Conservation (phyloP, 805 yeast genomes). For the Sugiyamaella floridensis region DNA sequence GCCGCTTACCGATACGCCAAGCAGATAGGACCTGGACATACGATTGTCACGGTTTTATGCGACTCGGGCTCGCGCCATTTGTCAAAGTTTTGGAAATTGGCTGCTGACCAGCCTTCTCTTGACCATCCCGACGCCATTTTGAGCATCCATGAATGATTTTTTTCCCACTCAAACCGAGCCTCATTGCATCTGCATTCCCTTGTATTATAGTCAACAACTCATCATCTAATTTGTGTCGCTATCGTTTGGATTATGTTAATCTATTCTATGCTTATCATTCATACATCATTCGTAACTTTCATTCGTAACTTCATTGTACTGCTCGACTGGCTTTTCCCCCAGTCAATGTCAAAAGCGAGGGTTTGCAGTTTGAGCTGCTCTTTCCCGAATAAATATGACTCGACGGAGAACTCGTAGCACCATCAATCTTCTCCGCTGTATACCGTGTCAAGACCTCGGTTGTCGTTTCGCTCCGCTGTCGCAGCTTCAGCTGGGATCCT, state of each 20-base stretch:
- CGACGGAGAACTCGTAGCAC: no score
- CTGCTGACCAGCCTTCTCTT: conserved; percentile 3
- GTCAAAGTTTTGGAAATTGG: conserved; percentile 79
- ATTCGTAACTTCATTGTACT: background rate
- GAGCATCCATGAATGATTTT: background rate
- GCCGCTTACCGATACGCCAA: conserved; percentile 67
- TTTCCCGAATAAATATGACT: no score
- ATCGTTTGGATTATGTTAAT: no score
- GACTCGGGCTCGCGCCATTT: conserved; percentile 89
- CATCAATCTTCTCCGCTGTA: no score
- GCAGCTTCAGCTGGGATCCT: no score
- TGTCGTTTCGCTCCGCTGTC: no score
- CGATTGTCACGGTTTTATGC: conserved; percentile 79
- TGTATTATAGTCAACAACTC: no score
- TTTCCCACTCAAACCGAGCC: background rate
- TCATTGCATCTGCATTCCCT: background rate
- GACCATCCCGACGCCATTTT: background rate
- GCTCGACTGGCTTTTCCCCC: background rate
- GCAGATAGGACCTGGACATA: conserved; percentile 50
- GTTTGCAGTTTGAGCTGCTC: no score
- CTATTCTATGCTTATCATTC: background rate
- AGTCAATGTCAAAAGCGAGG: background rate
- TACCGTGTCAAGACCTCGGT: no score
- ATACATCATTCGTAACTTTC: background rate
- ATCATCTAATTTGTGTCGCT: no score